Evolutionary conservation across 176 grass and related monocot genomes (phyloP).

Genomic region (Dendrocalamus sinicus): DNA sequence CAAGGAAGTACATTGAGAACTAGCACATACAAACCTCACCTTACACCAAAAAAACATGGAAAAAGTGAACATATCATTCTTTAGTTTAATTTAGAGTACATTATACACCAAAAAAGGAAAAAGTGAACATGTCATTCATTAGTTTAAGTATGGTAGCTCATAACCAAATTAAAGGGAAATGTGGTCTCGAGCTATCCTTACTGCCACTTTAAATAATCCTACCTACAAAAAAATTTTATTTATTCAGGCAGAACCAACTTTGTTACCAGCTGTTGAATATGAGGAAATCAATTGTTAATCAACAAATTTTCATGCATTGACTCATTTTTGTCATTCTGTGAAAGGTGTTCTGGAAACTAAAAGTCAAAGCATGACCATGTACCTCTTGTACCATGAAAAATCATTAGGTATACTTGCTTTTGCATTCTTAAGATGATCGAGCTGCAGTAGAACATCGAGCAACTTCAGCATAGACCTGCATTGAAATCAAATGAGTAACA

Average conservation of each 20-base stretch:
- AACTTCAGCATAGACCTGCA: conserved; percentile 96
- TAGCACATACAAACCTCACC: conserved; percentile 1
- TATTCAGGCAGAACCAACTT: conserved; percentile 20
- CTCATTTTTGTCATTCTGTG: conserved; percentile 17
- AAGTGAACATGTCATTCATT: too few relatives aligned
- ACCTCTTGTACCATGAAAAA: conserved; percentile 99
- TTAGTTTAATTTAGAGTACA: background rate
- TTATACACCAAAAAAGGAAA: too few relatives aligned
- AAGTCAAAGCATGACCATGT: conserved; percentile 40
- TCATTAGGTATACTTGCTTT: conserved; percentile 99
- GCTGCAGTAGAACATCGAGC: conserved; percentile 94
- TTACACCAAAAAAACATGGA: background rate
- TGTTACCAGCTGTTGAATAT: background rate
- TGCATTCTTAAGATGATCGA: conserved; percentile 99
- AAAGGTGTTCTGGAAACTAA: conserved; percentile 30
- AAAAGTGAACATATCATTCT: too few relatives aligned
- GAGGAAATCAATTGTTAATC: conserved; percentile 27
- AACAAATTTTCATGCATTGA: conserved; percentile 7
- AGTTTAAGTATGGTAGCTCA: background rate
- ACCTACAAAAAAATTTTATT: background rate
- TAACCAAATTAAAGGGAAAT: conserved; percentile 18
- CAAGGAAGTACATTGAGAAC: background rate
- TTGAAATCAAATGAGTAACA: conserved; percentile 35
- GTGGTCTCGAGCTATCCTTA: conserved; percentile 9
- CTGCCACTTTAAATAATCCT: background rate